Base-by-base conservation (phyloP, 352 stramenopile species). In the Globisporangium paroecandrum region DNA sequence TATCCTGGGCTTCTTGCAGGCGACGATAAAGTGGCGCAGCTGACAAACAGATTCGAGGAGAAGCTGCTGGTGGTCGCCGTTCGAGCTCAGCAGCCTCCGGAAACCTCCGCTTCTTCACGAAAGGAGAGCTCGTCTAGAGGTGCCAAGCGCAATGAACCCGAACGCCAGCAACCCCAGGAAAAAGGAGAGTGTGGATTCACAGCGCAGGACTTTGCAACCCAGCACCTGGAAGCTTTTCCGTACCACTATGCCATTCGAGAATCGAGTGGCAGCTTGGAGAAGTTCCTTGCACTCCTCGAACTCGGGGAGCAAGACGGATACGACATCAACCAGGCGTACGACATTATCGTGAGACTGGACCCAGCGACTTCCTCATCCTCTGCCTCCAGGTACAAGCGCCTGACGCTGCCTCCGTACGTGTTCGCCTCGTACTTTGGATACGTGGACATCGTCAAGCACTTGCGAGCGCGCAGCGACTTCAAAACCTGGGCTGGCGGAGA, bases 381-480 rank as follows among this genome's bases (percentile, higher is more conserved):
- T 8, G 41, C 5, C 29, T 32, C 29, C 5, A 27, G 56, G 9
- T 54, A 27, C 25, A 43, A 46, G 22, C 43, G 32, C 25, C 27
- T 65, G 59, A 22, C n/a, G 25, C 13, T 65, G 3, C 59, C 43
- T 8, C 59, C 59, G 43, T 46, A 65, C 20, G 25, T 65, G 18
- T 65, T 57, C n/a, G 59, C 43, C 2, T 56, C 59, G 25, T 65
- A 65, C 27, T 22, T 57, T 18, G 38, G 59, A 3, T 65, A 58
- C 10, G 43, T 32, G 7, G 25, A 65, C 8, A 43, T 65, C 18
- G 43, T 58, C 7, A 57, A 25, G 13, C 29, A 65, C 24, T 46
- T 58, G 15, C 6, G 15, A 4, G 22, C 22, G 5, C 55, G 55
- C 7, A 18, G 15, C 2, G 55, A 60, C 29, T 60, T 60, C 20